phyloP scores from a whole-genome alignment of 805 yeast species.

The Brettanomyces nanus region DNA sequence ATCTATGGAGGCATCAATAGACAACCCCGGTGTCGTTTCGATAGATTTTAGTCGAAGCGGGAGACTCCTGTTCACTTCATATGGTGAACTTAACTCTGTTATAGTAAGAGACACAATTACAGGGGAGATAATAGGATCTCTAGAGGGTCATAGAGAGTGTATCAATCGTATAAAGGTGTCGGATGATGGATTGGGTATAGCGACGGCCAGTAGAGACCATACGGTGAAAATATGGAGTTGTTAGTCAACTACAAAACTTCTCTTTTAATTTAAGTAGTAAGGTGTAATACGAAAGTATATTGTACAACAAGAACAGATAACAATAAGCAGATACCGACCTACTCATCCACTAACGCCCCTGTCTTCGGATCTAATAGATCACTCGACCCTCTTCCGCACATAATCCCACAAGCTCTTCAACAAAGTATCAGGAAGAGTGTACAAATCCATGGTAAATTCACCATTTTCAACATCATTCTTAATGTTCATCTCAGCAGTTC shows the following conservation, averaged over 20 bases:
- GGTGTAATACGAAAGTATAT: too few relatives aligned
- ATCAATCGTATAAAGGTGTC: slow-evolving; percentile 58
- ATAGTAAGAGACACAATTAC: slow-evolving; percentile 70
- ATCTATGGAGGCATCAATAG: slow-evolving; percentile 31
- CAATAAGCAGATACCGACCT: too few relatives aligned
- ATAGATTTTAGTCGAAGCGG: slow-evolving; percentile 71
- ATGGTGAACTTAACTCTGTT: slow-evolving; percentile 61
- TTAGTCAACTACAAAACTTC: too few relatives aligned
- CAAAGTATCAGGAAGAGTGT: slow-evolving; percentile 84
- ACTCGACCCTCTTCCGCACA: slow-evolving; percentile 57
- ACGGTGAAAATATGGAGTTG: slow-evolving; percentile 59
- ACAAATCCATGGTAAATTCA: slow-evolving; percentile 93
- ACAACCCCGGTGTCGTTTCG: slow-evolving; percentile 63
- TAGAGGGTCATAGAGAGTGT: slow-evolving; percentile 58
- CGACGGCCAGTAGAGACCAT: slow-evolving; percentile 77
- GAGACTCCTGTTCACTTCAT: slow-evolving; percentile 63
- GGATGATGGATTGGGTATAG: slow-evolving; percentile 68
- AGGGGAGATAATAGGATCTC: slow-evolving; percentile 53
- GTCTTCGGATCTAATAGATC: not conserved
- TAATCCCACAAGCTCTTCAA: slow-evolving; percentile 92
- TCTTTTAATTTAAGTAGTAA: too few relatives aligned
- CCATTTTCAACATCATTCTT: slow-evolving; percentile 95
- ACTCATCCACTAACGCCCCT: not conserved
- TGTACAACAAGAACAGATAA: too few relatives aligned
- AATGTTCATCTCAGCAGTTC: slow-evolving; percentile 90